phyloP scores from a whole-genome alignment of 345 rosid genomes.

The Arabidopsis arenosa region DNA sequence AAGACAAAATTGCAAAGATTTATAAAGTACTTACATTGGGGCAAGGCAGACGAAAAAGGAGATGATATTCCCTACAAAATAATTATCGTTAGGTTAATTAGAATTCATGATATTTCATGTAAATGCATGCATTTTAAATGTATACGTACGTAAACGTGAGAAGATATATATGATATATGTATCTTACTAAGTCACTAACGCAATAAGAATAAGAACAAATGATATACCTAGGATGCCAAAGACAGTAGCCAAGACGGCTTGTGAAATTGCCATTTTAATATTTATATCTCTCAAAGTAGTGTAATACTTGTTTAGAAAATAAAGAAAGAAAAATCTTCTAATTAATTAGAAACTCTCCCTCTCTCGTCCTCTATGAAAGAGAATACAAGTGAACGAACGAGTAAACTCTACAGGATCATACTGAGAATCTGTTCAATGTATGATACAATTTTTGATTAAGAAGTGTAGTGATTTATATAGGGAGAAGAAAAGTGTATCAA shows the following conservation, averaged over 20 bases:
- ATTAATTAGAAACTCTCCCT: slow-evolving; percentile 27
- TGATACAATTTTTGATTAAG: slow-evolving; percentile 30
- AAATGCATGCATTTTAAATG: slow-evolving; percentile 23
- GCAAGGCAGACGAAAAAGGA: slow-evolving; percentile 71
- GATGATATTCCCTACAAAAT: slow-evolving; percentile 63
- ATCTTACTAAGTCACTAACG: not conserved
- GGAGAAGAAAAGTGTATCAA: slow-evolving; percentile 35
- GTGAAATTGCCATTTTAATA: slow-evolving; percentile 49
- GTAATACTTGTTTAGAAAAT: not conserved
- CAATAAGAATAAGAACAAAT: not conserved
- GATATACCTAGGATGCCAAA: slow-evolving; percentile 75
- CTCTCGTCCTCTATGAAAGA: slow-evolving; percentile 31
- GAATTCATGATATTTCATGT: slow-evolving; percentile 4
- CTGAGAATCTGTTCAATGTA: slow-evolving; percentile 36
- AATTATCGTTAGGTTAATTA: not conserved
- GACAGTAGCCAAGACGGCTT: slow-evolving; percentile 50
- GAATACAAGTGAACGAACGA: slow-evolving; percentile 22
- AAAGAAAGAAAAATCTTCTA: not conserved
- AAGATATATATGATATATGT: too few species aligned
- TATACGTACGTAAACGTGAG: not conserved
- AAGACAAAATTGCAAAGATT: not conserved
- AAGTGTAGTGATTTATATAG: slow-evolving; percentile 47
- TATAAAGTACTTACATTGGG: slow-evolving; percentile 58
- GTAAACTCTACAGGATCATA: slow-evolving; percentile 33
- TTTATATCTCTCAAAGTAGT: not conserved